These are phyloP conservation scores for Colletotrichum lindemuthianum DNA, from an alignment of 2,329 filamentous ascomycete genomes.

Conservation along the genomic window DNA sequence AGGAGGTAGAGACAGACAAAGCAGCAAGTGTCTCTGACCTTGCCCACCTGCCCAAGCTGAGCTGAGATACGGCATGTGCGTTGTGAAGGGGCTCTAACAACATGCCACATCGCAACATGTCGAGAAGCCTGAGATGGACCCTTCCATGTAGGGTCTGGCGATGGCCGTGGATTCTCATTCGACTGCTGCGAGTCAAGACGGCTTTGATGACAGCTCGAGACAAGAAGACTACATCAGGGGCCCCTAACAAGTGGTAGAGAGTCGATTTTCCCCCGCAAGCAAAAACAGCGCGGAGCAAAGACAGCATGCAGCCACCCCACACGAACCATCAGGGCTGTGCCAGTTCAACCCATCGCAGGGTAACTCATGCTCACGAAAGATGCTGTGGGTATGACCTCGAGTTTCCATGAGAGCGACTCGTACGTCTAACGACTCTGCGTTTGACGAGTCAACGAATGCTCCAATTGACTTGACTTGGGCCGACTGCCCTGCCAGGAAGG, in stretches of 20 bases:
- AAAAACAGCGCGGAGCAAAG: slow-evolving; percentile 2
- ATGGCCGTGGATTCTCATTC: not conserved
- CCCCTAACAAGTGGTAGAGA: not conserved
- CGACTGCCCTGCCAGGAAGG: slow-evolving; percentile 6
- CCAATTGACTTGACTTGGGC: slow-evolving; percentile 1
- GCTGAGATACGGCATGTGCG: too few relatives aligned
- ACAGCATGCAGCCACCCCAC: slow-evolving; percentile 19
- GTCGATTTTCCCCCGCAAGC: not conserved
- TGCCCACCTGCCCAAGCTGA: too few relatives aligned
- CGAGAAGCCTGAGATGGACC: not conserved
- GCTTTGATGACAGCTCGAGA: not conserved
- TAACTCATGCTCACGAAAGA: too few relatives aligned
- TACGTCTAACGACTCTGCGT: too few relatives aligned
- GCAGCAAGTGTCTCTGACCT: too few relatives aligned
- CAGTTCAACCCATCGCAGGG: not conserved
- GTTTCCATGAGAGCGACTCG: too few relatives aligned
- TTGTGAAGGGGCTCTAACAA: not conserved
- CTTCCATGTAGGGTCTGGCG: not conserved
- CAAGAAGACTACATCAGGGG: not conserved
- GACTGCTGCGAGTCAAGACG: not conserved
- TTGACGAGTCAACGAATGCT: too few relatives aligned
- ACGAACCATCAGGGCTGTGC: slow-evolving; percentile 15
- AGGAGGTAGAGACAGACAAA: not conserved
- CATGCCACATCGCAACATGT: slow-evolving; percentile 1
- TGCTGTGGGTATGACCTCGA: too few relatives aligned